Evolutionary conservation across 345 rosid species (phyloP), one percentile per base, ranked within the genome.

Genomic region (Murraya koenigii): DNA sequence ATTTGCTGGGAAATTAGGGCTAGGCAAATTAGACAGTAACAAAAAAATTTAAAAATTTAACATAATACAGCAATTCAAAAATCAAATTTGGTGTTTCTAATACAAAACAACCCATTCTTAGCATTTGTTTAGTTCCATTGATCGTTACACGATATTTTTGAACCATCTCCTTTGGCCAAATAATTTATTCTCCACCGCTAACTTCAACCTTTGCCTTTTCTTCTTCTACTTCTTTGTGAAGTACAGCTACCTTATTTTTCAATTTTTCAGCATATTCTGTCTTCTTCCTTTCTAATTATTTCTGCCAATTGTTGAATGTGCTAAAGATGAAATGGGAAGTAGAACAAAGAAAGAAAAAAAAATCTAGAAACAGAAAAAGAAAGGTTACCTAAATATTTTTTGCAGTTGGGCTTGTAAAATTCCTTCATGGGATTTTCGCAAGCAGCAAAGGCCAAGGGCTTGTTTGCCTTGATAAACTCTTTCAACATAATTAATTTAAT

Each of bases 381-480:
- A 1, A 41, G 0, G 67, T 75, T 77, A 95, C 99, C 90, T 96
- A 98, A 4, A 80, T 87, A 84, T 88, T 92, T 84, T 75, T 88
- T n/a, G n/a, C 28, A 96, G 89, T 69, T 89, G 80, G 11, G 97
- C 93, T 86, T 92, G 97, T 41, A 81, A 33, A 56, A 85, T 65
- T 97, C 95, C 61, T 88, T 94, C 88, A 89, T 89, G 83, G 84
- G 89, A 85, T 89, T 94, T 83, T 96, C 99, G 97, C 97, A 89
- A 30, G 99, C 89, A 69, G 72, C 69, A 75, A 94, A 84, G 61
- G 67, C 84, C 7, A 93, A 89, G 3, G 86, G 75, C 83, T 90
- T 90, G 83, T 92, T 96, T 60, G 97, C 90, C 85, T 98, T 96
- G 90, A 75, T 62, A 77, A 80, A 49, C 59, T 66, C 52, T 61